Base-by-base conservation (phyloP, 805 yeast genomes). In the Clavispora asparagi region DNA sequence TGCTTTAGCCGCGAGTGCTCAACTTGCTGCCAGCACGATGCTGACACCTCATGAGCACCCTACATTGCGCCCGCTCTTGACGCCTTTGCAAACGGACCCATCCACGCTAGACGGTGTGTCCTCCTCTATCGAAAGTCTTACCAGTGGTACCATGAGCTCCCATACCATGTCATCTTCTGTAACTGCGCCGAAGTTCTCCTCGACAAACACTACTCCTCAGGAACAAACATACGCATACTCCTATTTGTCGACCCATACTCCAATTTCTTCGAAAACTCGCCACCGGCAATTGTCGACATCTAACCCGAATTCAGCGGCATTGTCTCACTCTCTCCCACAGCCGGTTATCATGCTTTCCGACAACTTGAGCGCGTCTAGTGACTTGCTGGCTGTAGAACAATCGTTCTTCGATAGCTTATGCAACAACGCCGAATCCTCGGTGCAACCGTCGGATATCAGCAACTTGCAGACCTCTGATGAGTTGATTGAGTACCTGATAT, bases 311-410 rank as follows among this genome's bases (percentile, higher is more conserved):
- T 48, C 56, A 16, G 58, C 71, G 3, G 68, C 73, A 1, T 48
- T 64, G 17, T 63, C 69, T 6, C 68, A 73, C 1, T 63, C 71
- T 4, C 52, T 61, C 30, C 56, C 67, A 23, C 68, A 69, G 33
- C 75, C 76, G 37, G 58, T 69, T 36, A 66, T 71, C 23, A 68
- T 73, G 1, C 55, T 71, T 17, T 58, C 68, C 14, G 76, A 71
- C 39, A 68, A 68, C 51, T 56, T 68, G 39, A 43, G 58, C 12
- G 41, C 53, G 11, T 52, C 64, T 11, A 62, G 63, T 45, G 63
- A 61, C 44, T 44, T 71, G 37, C 46, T 51, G 6, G 54, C 53
- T 19, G 58, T 70, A 29, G 74, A 71, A 42, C 71, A 68, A 47
- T 67, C 51, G 50, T 70, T 62, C 50, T 64, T 70, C 45, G 68